These are phyloP conservation scores for Toxicodendron radicans DNA, from an alignment of 345 rosid genomes.

Conservation along the genomic window DNA sequence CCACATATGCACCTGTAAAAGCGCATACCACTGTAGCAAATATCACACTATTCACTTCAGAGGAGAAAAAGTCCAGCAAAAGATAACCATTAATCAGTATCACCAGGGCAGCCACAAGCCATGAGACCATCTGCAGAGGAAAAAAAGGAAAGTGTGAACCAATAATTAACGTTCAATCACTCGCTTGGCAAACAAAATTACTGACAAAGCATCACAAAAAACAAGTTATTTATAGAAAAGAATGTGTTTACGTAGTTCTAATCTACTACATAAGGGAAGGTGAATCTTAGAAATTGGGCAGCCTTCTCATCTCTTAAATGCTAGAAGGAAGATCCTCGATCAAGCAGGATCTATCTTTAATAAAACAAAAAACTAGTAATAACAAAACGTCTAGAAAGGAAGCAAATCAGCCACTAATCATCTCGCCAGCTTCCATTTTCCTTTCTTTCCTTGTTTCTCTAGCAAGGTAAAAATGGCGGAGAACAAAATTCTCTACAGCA, in stretches of 20 bases:
- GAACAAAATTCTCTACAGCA: not conserved
- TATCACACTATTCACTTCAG: conserved; percentile 51
- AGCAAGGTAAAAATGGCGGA: not conserved
- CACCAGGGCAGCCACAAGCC: conserved; percentile 84
- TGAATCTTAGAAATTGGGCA: not conserved
- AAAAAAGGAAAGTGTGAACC: not conserved
- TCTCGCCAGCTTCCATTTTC: too few species aligned
- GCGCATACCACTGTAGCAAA: conserved; percentile 34
- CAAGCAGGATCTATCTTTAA: not conserved
- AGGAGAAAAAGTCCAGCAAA: conserved; percentile 65
- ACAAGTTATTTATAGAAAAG: not conserved
- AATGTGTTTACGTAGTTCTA: not conserved
- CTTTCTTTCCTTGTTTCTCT: not conserved
- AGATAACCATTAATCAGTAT: conserved; percentile 88
- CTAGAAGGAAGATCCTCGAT: not conserved
- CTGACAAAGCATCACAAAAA: not conserved
- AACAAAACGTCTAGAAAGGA: conserved; percentile 1
- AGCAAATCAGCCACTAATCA: not conserved
- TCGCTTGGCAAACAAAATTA: not conserved
- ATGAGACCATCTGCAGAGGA: conserved; percentile 55
- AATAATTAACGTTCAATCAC: not conserved
- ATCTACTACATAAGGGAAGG: not conserved
- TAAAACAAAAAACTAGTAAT: not conserved
- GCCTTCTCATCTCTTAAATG: not conserved
- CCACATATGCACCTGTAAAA: conserved; percentile 56